A percentile compares a stretch with the other conserved stretches of the same genome.
Evolutionary conservation across 148 eudicot genomes (phyloP).

Genomic region (Nepenthes mirabilis): DNA sequence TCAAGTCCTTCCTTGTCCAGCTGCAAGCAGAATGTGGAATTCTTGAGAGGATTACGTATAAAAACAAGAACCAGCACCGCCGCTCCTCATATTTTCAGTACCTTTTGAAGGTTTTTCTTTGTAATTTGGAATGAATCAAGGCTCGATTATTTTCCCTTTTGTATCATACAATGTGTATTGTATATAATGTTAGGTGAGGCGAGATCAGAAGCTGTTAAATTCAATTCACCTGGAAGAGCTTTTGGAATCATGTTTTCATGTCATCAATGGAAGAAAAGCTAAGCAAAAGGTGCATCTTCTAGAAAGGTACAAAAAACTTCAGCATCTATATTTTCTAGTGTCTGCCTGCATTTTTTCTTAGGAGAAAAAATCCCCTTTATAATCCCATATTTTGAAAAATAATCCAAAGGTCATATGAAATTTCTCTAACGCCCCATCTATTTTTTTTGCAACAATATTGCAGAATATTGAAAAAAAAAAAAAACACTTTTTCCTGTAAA

Average conservation of each 20-base stretch:
- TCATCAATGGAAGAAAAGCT: constrained; percentile 53
- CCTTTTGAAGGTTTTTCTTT: constrained; percentile 53
- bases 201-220: constrained; percentile 67
- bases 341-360: no score
- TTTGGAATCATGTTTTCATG: constrained; percentile 51
- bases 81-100: constrained; percentile 71
- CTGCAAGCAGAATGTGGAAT: constrained; percentile 58
- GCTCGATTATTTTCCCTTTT: neutral
- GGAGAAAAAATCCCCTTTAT: no score
- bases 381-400: no score
- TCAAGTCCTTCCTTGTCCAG: constrained; percentile 53
- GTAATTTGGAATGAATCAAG: neutral
- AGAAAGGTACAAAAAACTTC: constrained; percentile 41
- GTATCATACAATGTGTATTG: neutral
- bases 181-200: constrained; percentile 49
- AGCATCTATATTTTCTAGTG: no score
- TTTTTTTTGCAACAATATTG: no score
- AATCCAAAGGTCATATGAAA: no score
- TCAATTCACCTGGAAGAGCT: constrained; percentile 49
- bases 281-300: constrained; percentile 70
- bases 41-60: constrained; percentile 69
- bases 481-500: no score
- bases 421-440: no score
- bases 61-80: constrained; percentile 93
- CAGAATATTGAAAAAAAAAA: no score